A percentile compares a stretch with the other conserved stretches of the same genome.
Evolutionary conservation across 2,329 filamentous ascomycete genomes (phyloP).

Genomic region (Neopestalotiopsis rosae): DNA sequence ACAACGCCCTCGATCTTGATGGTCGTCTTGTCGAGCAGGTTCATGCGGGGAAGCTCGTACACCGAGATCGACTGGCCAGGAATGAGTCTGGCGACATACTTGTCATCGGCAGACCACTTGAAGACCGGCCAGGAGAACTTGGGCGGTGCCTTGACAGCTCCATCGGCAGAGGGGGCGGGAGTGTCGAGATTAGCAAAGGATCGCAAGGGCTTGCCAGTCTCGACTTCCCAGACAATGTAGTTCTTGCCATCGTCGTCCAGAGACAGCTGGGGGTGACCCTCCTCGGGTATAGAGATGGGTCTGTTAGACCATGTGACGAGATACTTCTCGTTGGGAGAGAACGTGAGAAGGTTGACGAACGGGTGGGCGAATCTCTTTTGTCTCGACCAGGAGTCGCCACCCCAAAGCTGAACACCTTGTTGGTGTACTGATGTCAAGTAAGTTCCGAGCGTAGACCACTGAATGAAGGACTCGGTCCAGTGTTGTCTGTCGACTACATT

Average conservation of each 20-base stretch:
- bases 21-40: conserved; percentile 84
- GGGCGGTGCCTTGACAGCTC: conserved; percentile 71
- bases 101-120: conserved; percentile 98
- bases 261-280: conserved; percentile 80
- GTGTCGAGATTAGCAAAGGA: conserved; percentile 92
- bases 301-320: conserved; percentile 96
- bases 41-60: conserved; percentile 89
- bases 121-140: conserved; percentile 98
- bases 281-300: conserved; percentile 89
- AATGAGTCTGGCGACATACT: conserved; percentile 92
- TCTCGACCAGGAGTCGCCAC: conserved; percentile 85
- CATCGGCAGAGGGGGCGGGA: conserved; percentile 65
- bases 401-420: conserved; percentile 97
- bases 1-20: conserved; percentile 97
- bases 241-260: conserved; percentile 98
- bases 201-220: conserved; percentile 84
- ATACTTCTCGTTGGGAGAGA: conserved; percentile 92
- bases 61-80: conserved; percentile 89
- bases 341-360: conserved; percentile 93
- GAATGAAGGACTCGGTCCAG: conserved; percentile 98
- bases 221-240: conserved; percentile 98
- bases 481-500: conserved; percentile 88
- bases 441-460: conserved; percentile 96
- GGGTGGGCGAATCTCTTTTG: conserved; percentile 95
- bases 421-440: conserved; percentile 94